These are phyloP conservation scores for Inga laurina DNA, from an alignment of 306 rosid genomes.

Conservation along the genomic window DNA sequence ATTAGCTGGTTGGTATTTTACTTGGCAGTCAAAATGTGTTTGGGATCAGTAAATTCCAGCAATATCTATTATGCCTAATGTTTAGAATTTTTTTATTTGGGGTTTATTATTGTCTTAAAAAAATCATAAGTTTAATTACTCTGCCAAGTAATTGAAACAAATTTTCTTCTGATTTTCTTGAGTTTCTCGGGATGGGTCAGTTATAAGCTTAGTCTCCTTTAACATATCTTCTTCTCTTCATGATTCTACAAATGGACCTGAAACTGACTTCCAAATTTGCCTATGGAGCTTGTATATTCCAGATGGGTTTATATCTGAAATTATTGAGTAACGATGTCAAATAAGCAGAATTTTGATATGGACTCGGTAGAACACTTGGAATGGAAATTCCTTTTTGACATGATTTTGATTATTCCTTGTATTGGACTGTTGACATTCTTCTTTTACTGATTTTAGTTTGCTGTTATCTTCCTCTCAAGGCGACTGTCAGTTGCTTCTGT, in stretches of 20 bases:
- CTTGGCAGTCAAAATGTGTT: background rate
- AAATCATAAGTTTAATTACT: background rate
- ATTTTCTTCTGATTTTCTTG: background rate
- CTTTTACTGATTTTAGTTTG: conserved; percentile 4
- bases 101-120: background rate
- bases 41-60: background rate
- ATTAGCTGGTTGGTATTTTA: background rate
- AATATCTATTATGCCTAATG: background rate
- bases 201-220: background rate
- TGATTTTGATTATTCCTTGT: conserved; percentile 5
- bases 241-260: background rate
- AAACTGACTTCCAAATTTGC: background rate
- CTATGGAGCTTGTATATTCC: background rate
- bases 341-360: background rate
- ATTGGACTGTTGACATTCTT: background rate
- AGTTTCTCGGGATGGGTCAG: background rate
- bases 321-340: background rate
- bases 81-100: background rate
- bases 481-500: conserved; percentile 8
- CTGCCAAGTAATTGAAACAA: background rate
- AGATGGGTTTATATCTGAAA: background rate
- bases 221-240: background rate
- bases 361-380: background rate
- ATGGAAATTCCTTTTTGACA: background rate
- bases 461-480: background rate